These are phyloP conservation scores for Klebsormidium nitens DNA, from an alignment of 139 green algal species.

Conservation along the genomic window DNA sequence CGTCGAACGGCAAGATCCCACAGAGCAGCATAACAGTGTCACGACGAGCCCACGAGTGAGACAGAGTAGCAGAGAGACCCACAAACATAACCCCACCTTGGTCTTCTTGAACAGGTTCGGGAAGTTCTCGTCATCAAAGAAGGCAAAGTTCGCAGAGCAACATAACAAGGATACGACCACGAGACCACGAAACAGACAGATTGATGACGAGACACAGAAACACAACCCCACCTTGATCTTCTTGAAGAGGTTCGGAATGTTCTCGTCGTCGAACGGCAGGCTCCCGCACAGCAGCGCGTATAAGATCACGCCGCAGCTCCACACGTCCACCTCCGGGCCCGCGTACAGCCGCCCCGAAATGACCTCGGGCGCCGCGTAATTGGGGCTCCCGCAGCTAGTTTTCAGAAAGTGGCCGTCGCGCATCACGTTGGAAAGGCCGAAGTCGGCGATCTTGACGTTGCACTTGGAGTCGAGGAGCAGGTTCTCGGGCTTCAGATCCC, in stretches of 20 bases:
- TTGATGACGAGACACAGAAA: neutral
- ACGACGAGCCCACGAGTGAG: neutral
- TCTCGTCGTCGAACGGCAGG: slow-evolving; percentile 99
- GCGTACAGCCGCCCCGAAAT: slow-evolving; percentile 95
- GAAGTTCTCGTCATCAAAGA: too few relatives aligned
- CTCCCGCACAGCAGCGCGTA: slow-evolving; percentile 97
- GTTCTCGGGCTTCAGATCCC: slow-evolving; percentile 94
- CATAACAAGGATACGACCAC: neutral
- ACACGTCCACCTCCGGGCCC: slow-evolving; percentile 97
- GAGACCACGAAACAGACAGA: slow-evolving; percentile 4
- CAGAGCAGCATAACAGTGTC: neutral
- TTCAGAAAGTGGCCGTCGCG: slow-evolving; percentile 98
- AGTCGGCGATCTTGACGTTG: slow-evolving; percentile 95
- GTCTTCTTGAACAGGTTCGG: slow-evolving; percentile 99
- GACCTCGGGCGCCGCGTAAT: slow-evolving; percentile 98
- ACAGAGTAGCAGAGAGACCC: neutral
- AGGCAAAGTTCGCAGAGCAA: neutral
- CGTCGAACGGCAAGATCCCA: neutral
- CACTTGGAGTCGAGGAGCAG: slow-evolving; percentile 84
- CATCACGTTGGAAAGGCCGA: slow-evolving; percentile 98
- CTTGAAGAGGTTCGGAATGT: slow-evolving; percentile 99
- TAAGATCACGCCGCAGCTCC: slow-evolving; percentile 97
- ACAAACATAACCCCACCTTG: slow-evolving; percentile 57
- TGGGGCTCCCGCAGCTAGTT: slow-evolving; percentile 91
- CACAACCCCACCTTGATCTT: slow-evolving; percentile 88